Evolutionary conservation across 1,284 basidiomycete genomes (phyloP), one percentile per base, ranked within the genome.

Genomic region (Testicularia cyperi): DNA sequence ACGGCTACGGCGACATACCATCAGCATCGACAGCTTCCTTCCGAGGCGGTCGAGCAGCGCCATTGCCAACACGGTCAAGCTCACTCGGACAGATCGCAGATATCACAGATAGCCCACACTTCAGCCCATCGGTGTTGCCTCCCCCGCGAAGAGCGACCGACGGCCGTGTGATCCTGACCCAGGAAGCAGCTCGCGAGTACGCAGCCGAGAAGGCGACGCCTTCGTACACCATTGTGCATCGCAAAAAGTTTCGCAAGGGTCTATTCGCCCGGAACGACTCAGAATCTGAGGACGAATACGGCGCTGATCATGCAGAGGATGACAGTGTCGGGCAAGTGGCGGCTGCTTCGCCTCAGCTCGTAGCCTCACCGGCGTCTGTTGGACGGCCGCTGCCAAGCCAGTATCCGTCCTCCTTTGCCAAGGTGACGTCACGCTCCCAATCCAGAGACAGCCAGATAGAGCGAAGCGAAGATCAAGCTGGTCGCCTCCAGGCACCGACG

Each of bases 221-320:
- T 5, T 3, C 39, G 3, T 58, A 58, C 22, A 28, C 33, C 1
- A 29, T 47, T 7, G 40, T 52, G 5, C 28, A 53, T n/a, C 23
- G 26, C n/a, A 7, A 31, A 14, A 44, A 38, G 31, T 48, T 38
- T 16, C 45, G 63, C 2, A 45, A 40, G 14, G 63, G 58, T 15
- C 27, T 63, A 20, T 63, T 66, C 18, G 29, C 48, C 3, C 30
- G 38, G 6, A 34, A 42, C 19, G 38, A 46, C 1, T 52, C 53
- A 5, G 68, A 70, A 10, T 63, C 57, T 0, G 65, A 70, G 28
- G 68, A 70, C 24, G 65, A 68, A n/a, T 70, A 67, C 26, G 65
- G 65, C 2, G 36, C 47, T 16, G 63, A 66, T 4, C 46, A 60
- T 13, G 40, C 38, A 8, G 39, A 41, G 9, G 38, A 38, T 8